Evolutionary conservation across 495 filamentous ascomycete species (phyloP), one percentile per base, ranked within the genome.

Genomic region (Aspergillus taichungensis): DNA sequence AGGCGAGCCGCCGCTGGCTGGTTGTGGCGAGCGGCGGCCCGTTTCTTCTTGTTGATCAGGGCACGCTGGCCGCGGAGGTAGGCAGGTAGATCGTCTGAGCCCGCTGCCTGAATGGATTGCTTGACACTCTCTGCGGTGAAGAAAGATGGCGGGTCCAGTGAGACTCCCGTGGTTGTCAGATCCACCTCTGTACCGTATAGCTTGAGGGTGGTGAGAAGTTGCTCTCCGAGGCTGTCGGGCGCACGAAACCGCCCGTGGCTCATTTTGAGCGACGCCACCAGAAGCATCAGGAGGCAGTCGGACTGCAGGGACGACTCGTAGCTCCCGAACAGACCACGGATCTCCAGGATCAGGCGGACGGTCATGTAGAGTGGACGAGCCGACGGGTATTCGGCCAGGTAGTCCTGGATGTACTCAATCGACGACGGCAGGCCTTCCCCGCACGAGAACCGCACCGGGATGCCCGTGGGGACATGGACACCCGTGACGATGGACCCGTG

Each of bases 271-370:
- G 72, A 72, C 2, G 73, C 75, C 10, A 76, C 73, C n/a, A 81
- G 49, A 52, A 82, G 73, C 55, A 80, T 70, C 42, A 78, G 57
- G 10, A 83, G 56, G 5, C 65, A 57, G 49, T 79, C 74, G 1
- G 72, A 60, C 4, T 67, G 66, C 8, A 82, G 47, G 5, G 74
- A 73, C 11, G 68, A 64, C 5, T 56, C 41, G 42, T 57, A 57
- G 18, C 65, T 54, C 11, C 74, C 69, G 24, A 67, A 68, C 6
- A 84, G 51, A 36, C 60, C 57, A 29, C 68, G 67, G 5, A 70
- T 56, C 39, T 75, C 64, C 27, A 84, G 64, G 13, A 71, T 62
- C 13, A 67, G 50, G 34, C 77, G 73, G 8, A 72, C 47, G 13
- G 69, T 40, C 29, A 64, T 49, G 46, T 75, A 82, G 1, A 84